Evolutionary conservation across 768 basidiomycete genomes (phyloP).

Genomic region (Candolleomyces eurysporus): DNA sequence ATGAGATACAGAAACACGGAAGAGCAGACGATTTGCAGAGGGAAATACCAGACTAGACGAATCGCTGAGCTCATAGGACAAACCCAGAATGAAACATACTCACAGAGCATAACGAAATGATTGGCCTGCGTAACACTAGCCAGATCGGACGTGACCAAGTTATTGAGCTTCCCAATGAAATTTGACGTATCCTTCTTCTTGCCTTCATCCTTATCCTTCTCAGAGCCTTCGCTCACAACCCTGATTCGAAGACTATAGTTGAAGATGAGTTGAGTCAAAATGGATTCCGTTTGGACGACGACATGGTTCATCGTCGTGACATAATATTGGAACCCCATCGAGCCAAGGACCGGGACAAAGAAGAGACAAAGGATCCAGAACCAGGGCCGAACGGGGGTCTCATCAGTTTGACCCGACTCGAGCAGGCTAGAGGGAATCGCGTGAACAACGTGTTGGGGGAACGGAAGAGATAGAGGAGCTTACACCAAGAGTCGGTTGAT

Average conservation of each 20-base stretch:
- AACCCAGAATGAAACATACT: not conserved
- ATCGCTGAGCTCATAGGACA: not conserved
- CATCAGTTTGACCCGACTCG: slow-evolving; percentile 15
- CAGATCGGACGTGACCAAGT: slow-evolving; percentile 63
- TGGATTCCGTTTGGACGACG: slow-evolving; percentile 45
- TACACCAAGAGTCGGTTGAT: slow-evolving; percentile 41
- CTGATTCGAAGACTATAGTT: slow-evolving; percentile 49
- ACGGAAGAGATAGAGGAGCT: slow-evolving; percentile 1
- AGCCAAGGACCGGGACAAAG: slow-evolving; percentile 5
- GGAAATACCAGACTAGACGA: slow-evolving; percentile 33
- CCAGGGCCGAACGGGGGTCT: slow-evolving; percentile 12
- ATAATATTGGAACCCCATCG: slow-evolving; percentile 25
- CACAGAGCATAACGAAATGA: slow-evolving; percentile 11
- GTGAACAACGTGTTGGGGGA: not conserved
- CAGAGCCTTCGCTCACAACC: slow-evolving; percentile 46
- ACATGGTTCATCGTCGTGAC: slow-evolving; percentile 45
- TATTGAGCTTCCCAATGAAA: slow-evolving; percentile 73
- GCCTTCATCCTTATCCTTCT: not conserved
- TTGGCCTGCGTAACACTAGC: slow-evolving; percentile 28
- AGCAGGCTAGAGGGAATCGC: slow-evolving; percentile 17
- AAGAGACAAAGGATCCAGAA: slow-evolving; percentile 16
- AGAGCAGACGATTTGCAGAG: slow-evolving; percentile 39
- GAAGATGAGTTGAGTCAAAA: slow-evolving; percentile 39
- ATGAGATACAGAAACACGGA: slow-evolving; percentile 44
- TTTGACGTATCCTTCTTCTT: slow-evolving; percentile 25